Evolutionary conservation across 1,284 basidiomycete species (phyloP).

Genomic region (Kwoniella shivajii): DNA sequence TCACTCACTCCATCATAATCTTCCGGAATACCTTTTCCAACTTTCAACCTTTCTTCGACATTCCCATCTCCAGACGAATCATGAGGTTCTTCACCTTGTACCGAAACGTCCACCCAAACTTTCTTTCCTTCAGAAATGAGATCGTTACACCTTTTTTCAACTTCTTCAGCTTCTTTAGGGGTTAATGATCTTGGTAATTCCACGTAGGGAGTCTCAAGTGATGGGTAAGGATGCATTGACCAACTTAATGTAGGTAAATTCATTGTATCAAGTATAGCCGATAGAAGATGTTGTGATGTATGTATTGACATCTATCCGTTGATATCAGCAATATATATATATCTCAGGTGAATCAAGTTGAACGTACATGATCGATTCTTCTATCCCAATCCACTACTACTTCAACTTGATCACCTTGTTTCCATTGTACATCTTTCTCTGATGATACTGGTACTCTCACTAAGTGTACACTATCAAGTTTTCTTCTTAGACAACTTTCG

Average conservation of each 20-base stretch:
- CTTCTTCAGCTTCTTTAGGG: slow-evolving; percentile 63
- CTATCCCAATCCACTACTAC: slow-evolving; percentile 69
- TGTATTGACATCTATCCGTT: slow-evolving; percentile 72
- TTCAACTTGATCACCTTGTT: slow-evolving; percentile 56
- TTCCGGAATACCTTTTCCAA: slow-evolving; percentile 65
- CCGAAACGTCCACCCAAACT: slow-evolving; percentile 44
- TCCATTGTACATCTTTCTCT: slow-evolving; percentile 59
- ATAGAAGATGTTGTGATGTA: slow-evolving; percentile 79
- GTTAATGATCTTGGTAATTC: slow-evolving; percentile 74
- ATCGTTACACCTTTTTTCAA: slow-evolving; percentile 69
- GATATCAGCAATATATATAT: not conserved
- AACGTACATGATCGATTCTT: slow-evolving; percentile 74
- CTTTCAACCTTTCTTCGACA: slow-evolving; percentile 59
- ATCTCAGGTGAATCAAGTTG: too few relatives aligned
- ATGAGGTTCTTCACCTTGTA: slow-evolving; percentile 31
- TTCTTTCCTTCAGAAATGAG: slow-evolving; percentile 54
- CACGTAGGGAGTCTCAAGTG: slow-evolving; percentile 72
- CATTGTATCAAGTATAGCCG: slow-evolving; percentile 73
- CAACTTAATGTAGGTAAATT: slow-evolving; percentile 79
- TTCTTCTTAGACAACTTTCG: slow-evolving; percentile 69
- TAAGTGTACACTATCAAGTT: slow-evolving; percentile 77
- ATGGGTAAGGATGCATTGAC: slow-evolving; percentile 58
- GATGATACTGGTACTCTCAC: slow-evolving; percentile 58
- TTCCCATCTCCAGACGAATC: slow-evolving; percentile 43
- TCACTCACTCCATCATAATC: slow-evolving; percentile 51